Percentiles rank a stretch among this genome's conserved stretches.
phyloP scores from a whole-genome alignment of 73 alveolate species.

The Diophrys appendiculata region DNA sequence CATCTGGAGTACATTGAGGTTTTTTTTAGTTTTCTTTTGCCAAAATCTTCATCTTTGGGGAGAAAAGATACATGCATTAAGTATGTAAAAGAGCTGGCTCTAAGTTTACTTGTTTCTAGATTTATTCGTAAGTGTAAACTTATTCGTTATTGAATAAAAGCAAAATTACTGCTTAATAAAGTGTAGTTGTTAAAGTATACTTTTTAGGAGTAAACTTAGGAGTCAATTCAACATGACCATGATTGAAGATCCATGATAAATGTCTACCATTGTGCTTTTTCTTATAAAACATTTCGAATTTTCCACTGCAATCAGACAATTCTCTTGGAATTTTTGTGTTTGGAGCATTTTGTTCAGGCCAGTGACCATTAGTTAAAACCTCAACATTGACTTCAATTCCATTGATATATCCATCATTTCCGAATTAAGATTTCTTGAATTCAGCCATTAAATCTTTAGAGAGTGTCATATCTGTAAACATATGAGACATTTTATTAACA shows the following conservation, averaged over 20 bases:
- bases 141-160: slow-evolving; percentile 47
- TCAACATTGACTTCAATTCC: slow-evolving; percentile 46
- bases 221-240: slow-evolving; percentile 53
- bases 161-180: slow-evolving; percentile 63
- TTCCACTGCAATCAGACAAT: slow-evolving; percentile 32
- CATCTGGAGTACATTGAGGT: slow-evolving; percentile 46
- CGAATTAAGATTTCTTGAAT: slow-evolving; percentile 29
- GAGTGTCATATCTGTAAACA: slow-evolving; percentile 76
- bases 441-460: slow-evolving; percentile 67
- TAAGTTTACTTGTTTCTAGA: slow-evolving; percentile 41
- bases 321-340: slow-evolving; percentile 61
- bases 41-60: slow-evolving; percentile 56
- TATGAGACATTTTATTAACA: slow-evolving; percentile 71
- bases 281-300: slow-evolving; percentile 54
- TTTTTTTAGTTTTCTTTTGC: slow-evolving; percentile 53
- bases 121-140: slow-evolving; percentile 26
- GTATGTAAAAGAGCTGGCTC: slow-evolving; percentile 45
- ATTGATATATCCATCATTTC: slow-evolving; percentile 26
- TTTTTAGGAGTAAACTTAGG: slow-evolving; percentile 44
- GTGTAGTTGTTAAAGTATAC: slow-evolving; percentile 41
- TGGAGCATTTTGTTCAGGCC: slow-evolving; percentile 70
- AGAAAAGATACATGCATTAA: slow-evolving; percentile 45
- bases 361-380: slow-evolving; percentile 67
- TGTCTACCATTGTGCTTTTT: slow-evolving; percentile 60
- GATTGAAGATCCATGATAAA: slow-evolving; percentile 45